A percentile compares a stretch with the other conserved stretches of the same genome.
phyloP scores from a whole-genome alignment of 169 alveolate genomes.

The Plasmodium gonderi region DNA sequence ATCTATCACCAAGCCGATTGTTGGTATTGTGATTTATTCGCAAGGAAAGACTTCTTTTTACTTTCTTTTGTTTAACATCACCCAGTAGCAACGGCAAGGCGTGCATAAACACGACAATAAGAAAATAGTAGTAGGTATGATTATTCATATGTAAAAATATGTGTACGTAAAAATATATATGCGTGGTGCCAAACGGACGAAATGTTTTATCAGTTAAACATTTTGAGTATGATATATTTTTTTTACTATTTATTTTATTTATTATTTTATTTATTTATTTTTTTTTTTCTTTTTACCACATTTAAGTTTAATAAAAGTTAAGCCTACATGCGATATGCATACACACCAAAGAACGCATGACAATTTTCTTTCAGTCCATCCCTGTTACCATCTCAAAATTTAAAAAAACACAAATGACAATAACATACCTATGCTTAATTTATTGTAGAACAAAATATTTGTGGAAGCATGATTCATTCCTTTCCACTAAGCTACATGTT shows the following conservation, averaged over 20 bases:
- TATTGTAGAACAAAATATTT: constrained; percentile 2
- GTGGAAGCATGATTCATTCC: not conserved
- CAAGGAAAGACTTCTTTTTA: not conserved
- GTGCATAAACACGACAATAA: not conserved
- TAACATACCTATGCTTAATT: constrained; percentile 5
- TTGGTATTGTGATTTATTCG: not conserved
- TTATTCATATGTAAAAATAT: too few species aligned
- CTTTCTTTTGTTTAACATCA: not conserved
- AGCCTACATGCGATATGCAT: not conserved
- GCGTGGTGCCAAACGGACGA: too few species aligned
- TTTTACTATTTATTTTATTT: too few species aligned
- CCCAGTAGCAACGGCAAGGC: not conserved
- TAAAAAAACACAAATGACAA: constrained; percentile 18
- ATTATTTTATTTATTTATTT: too few species aligned
- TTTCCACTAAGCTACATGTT: not conserved
- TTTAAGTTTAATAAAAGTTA: not conserved
- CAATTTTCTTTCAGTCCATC: not conserved
- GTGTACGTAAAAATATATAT: too few species aligned
- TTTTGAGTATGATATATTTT: too few species aligned
- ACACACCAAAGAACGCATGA: not conserved
- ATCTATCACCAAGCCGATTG: not conserved
- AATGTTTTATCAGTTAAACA: too few species aligned
- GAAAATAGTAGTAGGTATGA: not conserved
- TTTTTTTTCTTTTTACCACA: not conserved
- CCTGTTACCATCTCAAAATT: not conserved